A percentile compares a stretch with the other conserved stretches of the same genome.
Conservation (phyloP, 108 stramenopile species). For the Craspedostauros australis region DNA sequence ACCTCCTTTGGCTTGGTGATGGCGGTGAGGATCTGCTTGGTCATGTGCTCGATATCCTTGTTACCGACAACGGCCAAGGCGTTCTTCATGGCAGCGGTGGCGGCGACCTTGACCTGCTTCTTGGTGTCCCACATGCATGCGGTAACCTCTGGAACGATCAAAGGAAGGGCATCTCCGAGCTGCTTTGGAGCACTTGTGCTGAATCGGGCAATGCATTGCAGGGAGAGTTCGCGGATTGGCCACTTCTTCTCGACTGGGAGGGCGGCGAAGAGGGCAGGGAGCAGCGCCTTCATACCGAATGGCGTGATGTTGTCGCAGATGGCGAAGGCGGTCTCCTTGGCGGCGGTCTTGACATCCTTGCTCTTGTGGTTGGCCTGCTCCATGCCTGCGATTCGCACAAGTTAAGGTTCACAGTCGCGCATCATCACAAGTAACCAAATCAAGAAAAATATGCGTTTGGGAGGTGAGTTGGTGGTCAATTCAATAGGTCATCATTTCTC, state of each 20-base stretch:
- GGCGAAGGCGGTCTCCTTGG: conserved; percentile 64
- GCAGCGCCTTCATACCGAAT: conserved; percentile 83
- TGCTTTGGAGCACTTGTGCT: conserved; percentile 69
- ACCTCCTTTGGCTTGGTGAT: conserved; percentile 95
- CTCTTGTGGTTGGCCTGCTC: conserved; percentile 66
- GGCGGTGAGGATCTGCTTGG: conserved; percentile 85
- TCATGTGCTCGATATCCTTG: conserved; percentile 99
- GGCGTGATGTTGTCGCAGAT: conserved; percentile 80
- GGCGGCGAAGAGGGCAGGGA: conserved; percentile 69
- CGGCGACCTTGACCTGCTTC: conserved; percentile 94
- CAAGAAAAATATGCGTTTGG: too few relatives aligned
- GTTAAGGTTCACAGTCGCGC: too few relatives aligned
- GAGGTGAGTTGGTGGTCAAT: too few relatives aligned
- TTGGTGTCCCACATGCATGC: conserved; percentile 98
- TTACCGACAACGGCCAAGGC: conserved; percentile 95
- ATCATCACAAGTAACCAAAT: too few relatives aligned
- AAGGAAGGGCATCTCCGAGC: conserved; percentile 80
- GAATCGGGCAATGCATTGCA: conserved; percentile 73
- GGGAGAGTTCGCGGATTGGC: conserved; percentile 76
- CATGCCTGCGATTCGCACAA: conserved; percentile 29
- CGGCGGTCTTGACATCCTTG: conserved; percentile 47
- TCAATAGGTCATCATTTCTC: too few relatives aligned
- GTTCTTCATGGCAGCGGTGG: conserved; percentile 84
- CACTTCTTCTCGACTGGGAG: conserved; percentile 88
- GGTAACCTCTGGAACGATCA: conserved; percentile 91